Evolutionary conservation across 2,329 filamentous ascomycete genomes (phyloP), one percentile per base, ranked within the genome.

Genomic region (Celoporthe dispersa): DNA sequence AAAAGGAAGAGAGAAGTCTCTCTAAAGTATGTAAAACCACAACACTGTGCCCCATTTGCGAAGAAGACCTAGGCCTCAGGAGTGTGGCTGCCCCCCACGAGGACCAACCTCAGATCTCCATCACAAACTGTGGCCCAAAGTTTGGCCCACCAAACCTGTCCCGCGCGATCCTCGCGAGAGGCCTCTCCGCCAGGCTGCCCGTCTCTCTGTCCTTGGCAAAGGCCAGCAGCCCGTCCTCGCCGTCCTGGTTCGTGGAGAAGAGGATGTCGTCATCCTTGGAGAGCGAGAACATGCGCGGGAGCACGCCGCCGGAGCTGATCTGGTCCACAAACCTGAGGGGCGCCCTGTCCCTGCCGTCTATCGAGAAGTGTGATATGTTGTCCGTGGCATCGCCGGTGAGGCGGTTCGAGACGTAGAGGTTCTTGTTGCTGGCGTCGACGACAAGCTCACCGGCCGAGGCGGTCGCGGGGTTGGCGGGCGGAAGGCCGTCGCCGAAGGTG

Each of bases 321-420:
- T 77, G 73, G 65, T 79, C 77, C 35, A 73, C 75, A 67, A 80
- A 81, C 55, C 76, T 73, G 67, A 84, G 78, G 11, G 70, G 76
- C 63, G 78, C 68, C 39, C 77, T 77, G 37, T 73, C 71, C 66
- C 76, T 74, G 19, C 48, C 68, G 14, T 72, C 72, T 55, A 82
- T 73, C 73, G 76, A 76, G 75, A 87, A 85, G 76, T 83, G 82
- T 7, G 83, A 80, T 74, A 87, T 81, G 74, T 78, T 83, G 77
- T 87, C 85, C 11, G 81, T 81, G 3, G 73, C 73, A 73, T 81
- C 80, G 67, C 83, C 84, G 1, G 80, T 83, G 35, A 85, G 73
- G 4, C 85, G 84, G 80, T 87, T 87, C 51, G 84, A 84, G 66
- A 86, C 80, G 76, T 87, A 87, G 25, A 87, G 73, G 76, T 85